A percentile compares a stretch with the other conserved stretches of the same genome.
Evolutionary conservation across 805 yeast genomes (phyloP).

Genomic region (Vanderwaltozyma verrucispora): DNA sequence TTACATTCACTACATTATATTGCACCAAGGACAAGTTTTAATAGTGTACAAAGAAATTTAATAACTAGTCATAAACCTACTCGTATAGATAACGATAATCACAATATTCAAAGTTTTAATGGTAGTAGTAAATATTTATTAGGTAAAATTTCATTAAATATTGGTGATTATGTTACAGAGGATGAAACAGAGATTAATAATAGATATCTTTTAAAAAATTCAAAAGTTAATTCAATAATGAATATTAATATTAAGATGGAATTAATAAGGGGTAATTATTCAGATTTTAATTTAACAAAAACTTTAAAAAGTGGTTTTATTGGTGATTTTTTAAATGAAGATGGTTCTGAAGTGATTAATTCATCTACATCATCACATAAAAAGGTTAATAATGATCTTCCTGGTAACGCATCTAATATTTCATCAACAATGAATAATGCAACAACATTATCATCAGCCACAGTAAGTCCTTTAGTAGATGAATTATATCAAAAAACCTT

Average conservation of each 20-base stretch:
- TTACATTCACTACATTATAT: no score
- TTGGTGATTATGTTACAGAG: constrained; percentile 54
- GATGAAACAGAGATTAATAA: constrained; percentile 42
- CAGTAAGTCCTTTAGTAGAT: constrained; percentile 40
- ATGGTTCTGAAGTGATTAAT: background rate
- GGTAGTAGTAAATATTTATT: constrained; percentile 18
- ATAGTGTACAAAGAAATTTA: background rate
- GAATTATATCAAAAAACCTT: constrained; percentile 43
- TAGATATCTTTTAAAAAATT: constrained; percentile 60
- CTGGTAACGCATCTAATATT: background rate
- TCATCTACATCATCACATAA: background rate
- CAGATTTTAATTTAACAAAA: constrained; percentile 18
- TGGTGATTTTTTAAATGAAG: background rate
- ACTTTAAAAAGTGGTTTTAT: background rate
- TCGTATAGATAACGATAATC: no score
- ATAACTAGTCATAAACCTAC: no score
- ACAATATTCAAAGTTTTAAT: background rate
- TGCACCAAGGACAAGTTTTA: background rate
- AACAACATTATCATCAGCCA: constrained; percentile 20
- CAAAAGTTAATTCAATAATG: constrained; percentile 73
- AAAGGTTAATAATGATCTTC: background rate
- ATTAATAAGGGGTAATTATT: constrained; percentile 29
- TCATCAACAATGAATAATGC: constrained; percentile 3
- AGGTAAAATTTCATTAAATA: constrained; percentile 60
- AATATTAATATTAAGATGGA: constrained; percentile 45